Evolutionary conservation across 2,329 filamentous ascomycete genomes (phyloP).

Genomic region (Fusarium palustre): DNA sequence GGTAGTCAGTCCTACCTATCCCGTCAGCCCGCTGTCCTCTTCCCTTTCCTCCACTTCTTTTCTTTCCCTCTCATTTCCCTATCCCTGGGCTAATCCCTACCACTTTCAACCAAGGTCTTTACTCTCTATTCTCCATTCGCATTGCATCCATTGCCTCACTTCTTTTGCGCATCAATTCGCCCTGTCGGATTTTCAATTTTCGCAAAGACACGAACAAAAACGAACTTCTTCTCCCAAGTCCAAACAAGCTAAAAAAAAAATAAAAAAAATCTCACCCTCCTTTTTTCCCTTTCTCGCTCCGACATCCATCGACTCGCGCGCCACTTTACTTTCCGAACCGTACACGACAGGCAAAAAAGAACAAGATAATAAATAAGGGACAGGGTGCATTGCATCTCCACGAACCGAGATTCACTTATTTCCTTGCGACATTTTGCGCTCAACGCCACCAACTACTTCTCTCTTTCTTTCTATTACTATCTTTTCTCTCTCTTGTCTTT

Average conservation of each 20-base stretch:
- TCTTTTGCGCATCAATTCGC: conserved; percentile 6
- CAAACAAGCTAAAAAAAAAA: not conserved
- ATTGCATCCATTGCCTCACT: conserved; percentile 4
- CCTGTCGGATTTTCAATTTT: not conserved
- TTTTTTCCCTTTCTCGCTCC: not conserved
- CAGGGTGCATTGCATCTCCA: conserved; percentile 15
- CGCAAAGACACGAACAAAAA: not conserved
- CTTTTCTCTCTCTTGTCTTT: not conserved
- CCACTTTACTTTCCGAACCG: conserved; percentile 9
- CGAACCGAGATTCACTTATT: conserved; percentile 38
- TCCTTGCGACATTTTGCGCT: conserved; percentile 1
- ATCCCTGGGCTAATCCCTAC: conserved; percentile 13
- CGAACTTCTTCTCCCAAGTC: too few species aligned
- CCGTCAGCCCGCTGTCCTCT: conserved; percentile 5
- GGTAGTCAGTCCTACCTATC: too few species aligned
- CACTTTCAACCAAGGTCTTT: not conserved
- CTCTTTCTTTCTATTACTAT: not conserved
- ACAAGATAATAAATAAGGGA: not conserved
- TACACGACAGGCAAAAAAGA: not conserved
- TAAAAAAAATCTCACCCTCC: not conserved
- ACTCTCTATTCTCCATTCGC: not conserved
- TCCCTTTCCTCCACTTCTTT: conserved; percentile 1
- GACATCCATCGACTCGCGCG: conserved; percentile 25
- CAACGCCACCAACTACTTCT: conserved; percentile 1
- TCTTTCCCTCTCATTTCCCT: conserved; percentile 20